phyloP scores from a whole-genome alignment of 371 early-diverging fungal species.

The Saksenaea oblongispora region DNA sequence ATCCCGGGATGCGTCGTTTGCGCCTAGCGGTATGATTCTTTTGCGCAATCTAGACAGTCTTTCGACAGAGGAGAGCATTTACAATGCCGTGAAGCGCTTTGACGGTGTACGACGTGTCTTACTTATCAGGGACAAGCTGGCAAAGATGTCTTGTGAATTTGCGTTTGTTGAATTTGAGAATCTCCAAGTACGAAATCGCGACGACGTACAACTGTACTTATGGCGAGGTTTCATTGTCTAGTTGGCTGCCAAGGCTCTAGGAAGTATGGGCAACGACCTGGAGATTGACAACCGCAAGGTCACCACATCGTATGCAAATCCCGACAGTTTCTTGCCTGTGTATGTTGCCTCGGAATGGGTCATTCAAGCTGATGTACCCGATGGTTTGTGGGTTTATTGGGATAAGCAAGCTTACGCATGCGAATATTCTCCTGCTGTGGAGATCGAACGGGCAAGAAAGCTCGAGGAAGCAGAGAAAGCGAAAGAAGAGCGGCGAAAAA shows the following conservation, averaged over 20 bases:
- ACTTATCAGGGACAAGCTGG: conserved; percentile 57
- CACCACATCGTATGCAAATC: conserved; percentile 43
- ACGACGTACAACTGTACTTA: not conserved
- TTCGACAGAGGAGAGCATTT: conserved; percentile 55
- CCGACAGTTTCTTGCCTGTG: conserved; percentile 54
- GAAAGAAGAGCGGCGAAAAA: conserved; percentile 29
- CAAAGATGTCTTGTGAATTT: conserved; percentile 57
- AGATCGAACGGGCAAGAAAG: conserved; percentile 22
- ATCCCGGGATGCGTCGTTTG: conserved; percentile 40
- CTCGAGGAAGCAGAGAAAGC: conserved; percentile 21
- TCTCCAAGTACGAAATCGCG: conserved; percentile 27
- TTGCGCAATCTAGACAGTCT: conserved; percentile 55
- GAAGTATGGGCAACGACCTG: conserved; percentile 24
- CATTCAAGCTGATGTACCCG: conserved; percentile 29
- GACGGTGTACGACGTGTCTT: conserved; percentile 36
- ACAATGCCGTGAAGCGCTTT: conserved; percentile 23
- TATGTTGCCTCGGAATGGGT: conserved; percentile 53
- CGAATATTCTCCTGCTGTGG: conserved; percentile 30
- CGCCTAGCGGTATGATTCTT: conserved; percentile 43
- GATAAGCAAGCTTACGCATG: conserved; percentile 54
- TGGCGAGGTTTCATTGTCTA: conserved; percentile 11
- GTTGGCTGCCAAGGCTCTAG: conserved; percentile 33
- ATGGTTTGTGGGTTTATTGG: conserved; percentile 53
- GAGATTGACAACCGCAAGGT: conserved; percentile 42
- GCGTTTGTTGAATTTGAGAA: conserved; percentile 56